These are phyloP conservation scores for Trapa bicornis DNA, from an alignment of 345 rosid genomes.

Conservation along the genomic window DNA sequence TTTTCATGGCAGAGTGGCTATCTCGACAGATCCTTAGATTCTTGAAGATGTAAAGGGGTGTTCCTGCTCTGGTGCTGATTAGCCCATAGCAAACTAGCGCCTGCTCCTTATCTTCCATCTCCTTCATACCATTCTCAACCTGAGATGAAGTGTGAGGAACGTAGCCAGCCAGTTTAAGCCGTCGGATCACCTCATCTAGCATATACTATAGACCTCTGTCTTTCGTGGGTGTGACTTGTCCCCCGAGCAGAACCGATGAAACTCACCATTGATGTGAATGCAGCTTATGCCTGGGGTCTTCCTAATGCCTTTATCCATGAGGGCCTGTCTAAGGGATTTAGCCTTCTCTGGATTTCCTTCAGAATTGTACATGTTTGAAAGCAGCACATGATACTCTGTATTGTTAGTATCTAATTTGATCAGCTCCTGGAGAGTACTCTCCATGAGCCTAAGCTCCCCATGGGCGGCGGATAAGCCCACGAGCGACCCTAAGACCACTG, in stretches of 20 bases:
- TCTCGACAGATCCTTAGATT: conserved; percentile 65
- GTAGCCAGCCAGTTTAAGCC: conserved; percentile 49
- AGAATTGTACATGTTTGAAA: conserved; percentile 53
- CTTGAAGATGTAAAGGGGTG: conserved; percentile 48
- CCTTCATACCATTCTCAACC: conserved; percentile 22
- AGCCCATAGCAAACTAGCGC: conserved; percentile 66
- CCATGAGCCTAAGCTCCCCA: conserved; percentile 45
- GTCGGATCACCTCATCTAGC: conserved; percentile 48
- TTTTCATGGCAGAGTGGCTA: conserved; percentile 65
- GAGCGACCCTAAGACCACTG: conserved; percentile 71
- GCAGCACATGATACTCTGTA: conserved; percentile 51
- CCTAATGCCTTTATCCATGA: conserved; percentile 37
- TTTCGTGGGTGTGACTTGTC: conserved; percentile 50
- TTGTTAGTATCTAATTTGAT: conserved; percentile 41
- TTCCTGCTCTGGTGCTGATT: conserved; percentile 39
- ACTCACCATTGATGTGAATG: conserved; percentile 35
- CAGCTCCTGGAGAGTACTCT: conserved; percentile 33
- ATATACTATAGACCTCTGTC: conserved; percentile 33
- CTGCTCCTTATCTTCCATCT: conserved; percentile 63
- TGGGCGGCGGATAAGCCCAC: conserved; percentile 62
- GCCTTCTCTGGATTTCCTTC: conserved; percentile 43
- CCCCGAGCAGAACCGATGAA: conserved; percentile 61
- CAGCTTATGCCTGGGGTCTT: conserved; percentile 74
- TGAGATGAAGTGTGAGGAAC: conserved; percentile 30
- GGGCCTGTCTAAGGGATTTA: conserved; percentile 28